Percentiles rank a stretch among this genome's conserved stretches.
phyloP scores from a whole-genome alignment of 495 filamentous ascomycete species.

The Astrocystis sublimbata region DNA sequence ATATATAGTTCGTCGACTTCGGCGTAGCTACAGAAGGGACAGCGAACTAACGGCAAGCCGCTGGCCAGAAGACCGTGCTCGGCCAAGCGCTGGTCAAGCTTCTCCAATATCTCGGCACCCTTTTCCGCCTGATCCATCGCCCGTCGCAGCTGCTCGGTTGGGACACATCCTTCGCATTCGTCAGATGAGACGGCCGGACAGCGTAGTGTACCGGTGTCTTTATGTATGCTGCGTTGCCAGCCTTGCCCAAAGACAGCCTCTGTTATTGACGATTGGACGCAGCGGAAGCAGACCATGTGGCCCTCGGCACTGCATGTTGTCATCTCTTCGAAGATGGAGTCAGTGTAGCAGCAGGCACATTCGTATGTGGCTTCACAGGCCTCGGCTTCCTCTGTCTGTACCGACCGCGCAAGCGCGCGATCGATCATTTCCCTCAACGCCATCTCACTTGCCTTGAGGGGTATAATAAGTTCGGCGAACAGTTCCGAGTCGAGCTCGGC shows the following conservation, averaged over 20 bases:
- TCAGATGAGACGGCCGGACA: slow-evolving; percentile 72
- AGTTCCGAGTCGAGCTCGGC: slow-evolving; percentile 82
- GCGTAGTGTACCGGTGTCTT: slow-evolving; percentile 67
- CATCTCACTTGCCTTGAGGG: slow-evolving; percentile 56
- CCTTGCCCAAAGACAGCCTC: slow-evolving; percentile 93
- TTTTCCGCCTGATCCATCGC: slow-evolving; percentile 68
- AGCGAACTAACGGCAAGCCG: slow-evolving; percentile 73
- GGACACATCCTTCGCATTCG: slow-evolving; percentile 75
- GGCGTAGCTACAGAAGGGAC: slow-evolving; percentile 89
- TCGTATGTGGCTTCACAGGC: slow-evolving; percentile 71
- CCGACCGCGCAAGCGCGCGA: slow-evolving; percentile 58
- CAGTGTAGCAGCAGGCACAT: slow-evolving; percentile 85
- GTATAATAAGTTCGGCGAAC: slow-evolving; percentile 63
- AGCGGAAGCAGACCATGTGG: slow-evolving; percentile 85
- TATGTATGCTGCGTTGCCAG: slow-evolving; percentile 77
- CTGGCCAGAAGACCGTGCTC: slow-evolving; percentile 71
- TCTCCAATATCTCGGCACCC: slow-evolving; percentile 66
- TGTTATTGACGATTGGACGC: slow-evolving; percentile 72
- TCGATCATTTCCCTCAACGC: slow-evolving; percentile 65
- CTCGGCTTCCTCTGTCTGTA: slow-evolving; percentile 78
- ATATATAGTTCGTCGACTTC: slow-evolving; percentile 81
- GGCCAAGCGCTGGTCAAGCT: slow-evolving; percentile 75
- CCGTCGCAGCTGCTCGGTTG: slow-evolving; percentile 63
- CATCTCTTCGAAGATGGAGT: slow-evolving; percentile 78
- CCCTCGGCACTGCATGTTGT: slow-evolving; percentile 68